These are phyloP conservation scores for Diaporthe caulivora DNA, from an alignment of 2,329 filamentous ascomycete species.

Conservation along the genomic window DNA sequence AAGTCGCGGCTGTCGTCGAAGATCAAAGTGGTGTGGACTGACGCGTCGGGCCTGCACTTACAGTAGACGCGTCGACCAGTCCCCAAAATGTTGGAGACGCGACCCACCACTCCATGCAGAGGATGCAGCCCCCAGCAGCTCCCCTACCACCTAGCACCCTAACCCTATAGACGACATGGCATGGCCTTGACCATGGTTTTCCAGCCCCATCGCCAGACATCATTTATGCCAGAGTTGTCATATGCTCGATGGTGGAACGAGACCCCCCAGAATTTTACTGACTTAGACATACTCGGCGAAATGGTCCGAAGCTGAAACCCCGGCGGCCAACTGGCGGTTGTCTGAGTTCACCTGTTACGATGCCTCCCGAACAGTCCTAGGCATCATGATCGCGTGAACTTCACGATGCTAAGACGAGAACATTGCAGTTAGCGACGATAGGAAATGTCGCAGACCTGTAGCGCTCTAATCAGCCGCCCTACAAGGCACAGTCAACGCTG, in stretches of 20 bases:
- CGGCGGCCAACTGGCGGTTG: too few species aligned
- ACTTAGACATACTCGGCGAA: too few species aligned
- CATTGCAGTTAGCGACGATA: neutral
- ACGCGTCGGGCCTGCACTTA: slow-evolving; percentile 38
- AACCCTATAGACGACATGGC: slow-evolving; percentile 23
- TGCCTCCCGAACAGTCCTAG: neutral
- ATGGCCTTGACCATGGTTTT: too few species aligned
- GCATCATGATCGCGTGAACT: neutral
- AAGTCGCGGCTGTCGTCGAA: neutral
- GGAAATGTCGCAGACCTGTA: neutral
- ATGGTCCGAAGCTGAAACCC: too few species aligned
- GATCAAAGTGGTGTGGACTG: slow-evolving; percentile 22
- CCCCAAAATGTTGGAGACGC: slow-evolving; percentile 22
- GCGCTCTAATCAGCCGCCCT: neutral
- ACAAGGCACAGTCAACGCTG: neutral
- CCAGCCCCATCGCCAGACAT: too few species aligned
- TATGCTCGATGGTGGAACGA: too few species aligned
- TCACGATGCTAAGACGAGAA: neutral
- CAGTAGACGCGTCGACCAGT: slow-evolving; percentile 26
- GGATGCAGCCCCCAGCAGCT: too few species aligned
- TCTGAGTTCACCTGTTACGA: neutral
- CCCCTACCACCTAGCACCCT: neutral
- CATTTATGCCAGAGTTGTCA: neutral
- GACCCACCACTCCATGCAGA: neutral
- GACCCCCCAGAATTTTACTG: too few species aligned